Evolutionary conservation across 495 filamentous ascomycete species (phyloP).

Genomic region (Podospora pseudopauciseta): DNA sequence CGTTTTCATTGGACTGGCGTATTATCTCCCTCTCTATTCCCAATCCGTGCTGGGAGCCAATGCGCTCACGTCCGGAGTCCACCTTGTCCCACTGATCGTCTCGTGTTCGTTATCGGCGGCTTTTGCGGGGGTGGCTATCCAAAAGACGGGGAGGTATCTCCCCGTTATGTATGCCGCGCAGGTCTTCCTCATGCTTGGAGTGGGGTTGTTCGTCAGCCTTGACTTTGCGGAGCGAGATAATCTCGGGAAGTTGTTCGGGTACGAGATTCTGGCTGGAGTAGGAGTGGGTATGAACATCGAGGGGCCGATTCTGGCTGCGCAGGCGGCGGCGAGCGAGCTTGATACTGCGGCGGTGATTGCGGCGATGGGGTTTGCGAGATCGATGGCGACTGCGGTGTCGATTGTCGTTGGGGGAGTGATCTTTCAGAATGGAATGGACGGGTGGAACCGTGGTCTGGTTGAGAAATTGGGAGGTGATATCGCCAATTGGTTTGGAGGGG

Average conservation of each 20-base stretch:
- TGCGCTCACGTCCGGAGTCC: slow-evolving; percentile 70
- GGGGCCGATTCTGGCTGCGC: slow-evolving; percentile 69
- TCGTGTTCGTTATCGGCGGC: slow-evolving; percentile 59
- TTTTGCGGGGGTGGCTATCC: slow-evolving; percentile 61
- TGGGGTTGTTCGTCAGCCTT: slow-evolving; percentile 59
- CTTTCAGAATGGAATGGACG: slow-evolving; percentile 58
- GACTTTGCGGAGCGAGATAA: slow-evolving; percentile 26
- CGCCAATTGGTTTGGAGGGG: slow-evolving; percentile 38
- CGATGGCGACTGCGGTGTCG: slow-evolving; percentile 62
- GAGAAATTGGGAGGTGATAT: slow-evolving; percentile 36
- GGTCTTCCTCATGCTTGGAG: slow-evolving; percentile 53
- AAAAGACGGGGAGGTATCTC: slow-evolving; percentile 57
- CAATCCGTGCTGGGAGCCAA: slow-evolving; percentile 67
- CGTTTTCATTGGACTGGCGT: slow-evolving; percentile 64
- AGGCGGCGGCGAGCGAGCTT: slow-evolving; percentile 56
- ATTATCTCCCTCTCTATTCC: slow-evolving; percentile 73
- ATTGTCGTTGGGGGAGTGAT: slow-evolving; percentile 74
- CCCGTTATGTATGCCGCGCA: slow-evolving; percentile 51
- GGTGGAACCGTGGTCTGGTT: slow-evolving; percentile 29
- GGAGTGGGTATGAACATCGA: slow-evolving; percentile 64
- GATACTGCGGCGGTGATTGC: slow-evolving; percentile 71
- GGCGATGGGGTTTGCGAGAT: slow-evolving; percentile 66
- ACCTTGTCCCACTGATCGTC: slow-evolving; percentile 68
- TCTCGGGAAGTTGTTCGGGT: slow-evolving; percentile 54
- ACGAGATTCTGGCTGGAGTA: slow-evolving; percentile 61